These are phyloP conservation scores for Boletellus ananas DNA, from an alignment of 768 basidiomycete genomes.

Conservation along the genomic window DNA sequence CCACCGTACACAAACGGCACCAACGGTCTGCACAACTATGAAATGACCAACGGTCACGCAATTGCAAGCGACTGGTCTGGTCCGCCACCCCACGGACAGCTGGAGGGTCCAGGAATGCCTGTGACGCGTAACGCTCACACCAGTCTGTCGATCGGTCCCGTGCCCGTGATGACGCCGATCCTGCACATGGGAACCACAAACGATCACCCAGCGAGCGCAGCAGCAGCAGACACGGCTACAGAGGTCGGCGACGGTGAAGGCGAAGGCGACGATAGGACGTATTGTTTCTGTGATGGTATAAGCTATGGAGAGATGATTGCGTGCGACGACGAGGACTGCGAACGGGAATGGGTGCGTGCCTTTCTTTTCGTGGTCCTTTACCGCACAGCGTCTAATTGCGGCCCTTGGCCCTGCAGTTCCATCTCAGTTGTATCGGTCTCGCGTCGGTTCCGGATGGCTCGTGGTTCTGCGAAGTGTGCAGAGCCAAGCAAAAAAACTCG, in stretches of 20 bases:
- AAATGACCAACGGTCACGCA: slow-evolving; percentile 34
- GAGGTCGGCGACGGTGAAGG: slow-evolving; percentile 53
- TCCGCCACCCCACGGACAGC: slow-evolving; percentile 47
- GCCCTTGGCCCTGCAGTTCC: slow-evolving; percentile 54
- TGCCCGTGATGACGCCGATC: slow-evolving; percentile 21
- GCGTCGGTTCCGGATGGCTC: slow-evolving; percentile 60
- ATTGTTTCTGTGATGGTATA: slow-evolving; percentile 81
- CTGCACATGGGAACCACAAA: slow-evolving; percentile 26
- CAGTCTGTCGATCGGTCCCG: slow-evolving; percentile 23
- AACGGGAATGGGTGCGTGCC: slow-evolving; percentile 80
- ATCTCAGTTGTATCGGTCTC: slow-evolving; percentile 71
- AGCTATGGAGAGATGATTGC: slow-evolving; percentile 96
- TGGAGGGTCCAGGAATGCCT: slow-evolving; percentile 80
- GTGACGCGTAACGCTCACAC: slow-evolving; percentile 44
- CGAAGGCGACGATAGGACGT: slow-evolving; percentile 56
- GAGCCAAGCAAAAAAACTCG: slow-evolving; percentile 46
- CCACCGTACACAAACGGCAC: slow-evolving; percentile 36
- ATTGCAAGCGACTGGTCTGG: slow-evolving; percentile 47
- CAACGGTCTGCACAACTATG: slow-evolving; percentile 40
- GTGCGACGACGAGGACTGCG: slow-evolving; percentile 79
- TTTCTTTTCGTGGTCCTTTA: neutral
- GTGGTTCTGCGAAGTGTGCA: slow-evolving; percentile 76
- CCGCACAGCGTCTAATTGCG: slow-evolving; percentile 9
- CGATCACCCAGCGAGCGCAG: slow-evolving; percentile 34
- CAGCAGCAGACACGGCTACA: slow-evolving; percentile 38